Evolutionary conservation across 1,284 basidiomycete species (phyloP), one percentile per base, ranked within the genome.

Genomic region (Kalmanozyma brasiliensis): DNA sequence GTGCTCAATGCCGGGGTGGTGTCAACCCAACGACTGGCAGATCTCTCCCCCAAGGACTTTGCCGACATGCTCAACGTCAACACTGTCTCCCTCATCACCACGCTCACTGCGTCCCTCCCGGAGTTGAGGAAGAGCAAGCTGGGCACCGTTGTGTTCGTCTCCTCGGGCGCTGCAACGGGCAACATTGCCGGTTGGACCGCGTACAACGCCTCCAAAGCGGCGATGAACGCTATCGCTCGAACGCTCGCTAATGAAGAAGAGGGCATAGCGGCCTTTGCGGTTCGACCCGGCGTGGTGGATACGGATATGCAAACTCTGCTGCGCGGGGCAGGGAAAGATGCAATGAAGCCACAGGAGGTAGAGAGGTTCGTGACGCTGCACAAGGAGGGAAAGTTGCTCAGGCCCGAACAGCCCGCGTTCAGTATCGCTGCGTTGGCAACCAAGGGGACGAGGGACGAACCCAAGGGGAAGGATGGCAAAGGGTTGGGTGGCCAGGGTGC

Each of bases 271-370:
- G 88, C 87, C 11, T 86, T 94, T 26, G 89, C 92, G 7, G 73
- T 95, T 1, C 87, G 92, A 0, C 93, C 93, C 0, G 93, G 93
- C 17, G 90, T 89, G 80, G 91, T 94, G 10, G 89, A 93, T 46
- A 84, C 77, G 38, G 78, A 82, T 47, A 74, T 80, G 52, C 53
- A 53, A 20, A 53, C 51, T 2, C 24, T 64, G 1, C 38, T 70
- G 1, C 29, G 61, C 2, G 11, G 5, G 2, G 10, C 34, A 4
- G 49, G 53, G 0, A 36, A 30, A 2, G 17, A 36, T 0, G 42
- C 49, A 1, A 70, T 57, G 51, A 48, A 49, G 23, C 57, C 84
- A 77, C 78, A 84, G 16, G 87, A 88, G 23, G 83, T 89, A 65
- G 70, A 86, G 29, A 83, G 80, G 30, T 93, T 93, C 74, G 77